phyloP scores from a whole-genome alignment of 164 flowering plant genomes.

The Cinnamomum chago region DNA sequence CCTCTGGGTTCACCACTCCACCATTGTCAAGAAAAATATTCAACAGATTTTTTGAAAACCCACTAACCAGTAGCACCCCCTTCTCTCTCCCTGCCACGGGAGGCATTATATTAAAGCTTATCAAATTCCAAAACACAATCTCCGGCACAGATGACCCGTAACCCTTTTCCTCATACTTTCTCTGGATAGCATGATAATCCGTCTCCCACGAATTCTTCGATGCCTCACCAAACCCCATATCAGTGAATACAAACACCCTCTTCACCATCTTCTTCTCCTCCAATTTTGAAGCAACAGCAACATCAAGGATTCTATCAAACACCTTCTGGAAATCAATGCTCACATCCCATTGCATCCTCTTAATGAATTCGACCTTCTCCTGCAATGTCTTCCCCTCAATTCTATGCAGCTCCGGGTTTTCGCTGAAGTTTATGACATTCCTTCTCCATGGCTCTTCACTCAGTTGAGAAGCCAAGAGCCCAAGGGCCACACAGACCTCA shows the following conservation, averaged over 20 bases:
- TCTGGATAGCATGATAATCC: conserved; percentile 36
- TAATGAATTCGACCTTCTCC: conserved; percentile 15
- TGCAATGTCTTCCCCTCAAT: conserved; percentile 18
- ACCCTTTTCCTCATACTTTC: conserved; percentile 34
- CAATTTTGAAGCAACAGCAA: conserved; percentile 16
- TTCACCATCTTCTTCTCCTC: conserved; percentile 11
- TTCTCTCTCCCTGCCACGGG: conserved; percentile 20
- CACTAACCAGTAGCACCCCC: conserved; percentile 51
- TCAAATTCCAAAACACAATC: conserved; percentile 48
- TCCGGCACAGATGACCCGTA: conserved; percentile 34
- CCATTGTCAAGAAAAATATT: conserved; percentile 39
- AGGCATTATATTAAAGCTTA: too few relatives aligned
- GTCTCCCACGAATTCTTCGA: conserved; percentile 39
- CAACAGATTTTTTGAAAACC: conserved; percentile 53
- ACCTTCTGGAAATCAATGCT: conserved; percentile 33
- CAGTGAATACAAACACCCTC: conserved; percentile 32
- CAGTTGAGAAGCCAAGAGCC: conserved; percentile 26
- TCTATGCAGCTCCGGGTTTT: conserved; percentile 21
- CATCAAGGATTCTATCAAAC: conserved; percentile 26
- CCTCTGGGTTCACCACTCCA: conserved; percentile 33
- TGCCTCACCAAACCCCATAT: conserved; percentile 51
- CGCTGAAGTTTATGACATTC: conserved; percentile 27
- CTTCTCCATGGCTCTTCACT: conserved; percentile 31
- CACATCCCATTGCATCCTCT: conserved; percentile 26
- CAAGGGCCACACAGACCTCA: conserved; percentile 30